Conservation (phyloP, 1,284 basidiomycete species). For the Pterulicium gracile region DNA sequence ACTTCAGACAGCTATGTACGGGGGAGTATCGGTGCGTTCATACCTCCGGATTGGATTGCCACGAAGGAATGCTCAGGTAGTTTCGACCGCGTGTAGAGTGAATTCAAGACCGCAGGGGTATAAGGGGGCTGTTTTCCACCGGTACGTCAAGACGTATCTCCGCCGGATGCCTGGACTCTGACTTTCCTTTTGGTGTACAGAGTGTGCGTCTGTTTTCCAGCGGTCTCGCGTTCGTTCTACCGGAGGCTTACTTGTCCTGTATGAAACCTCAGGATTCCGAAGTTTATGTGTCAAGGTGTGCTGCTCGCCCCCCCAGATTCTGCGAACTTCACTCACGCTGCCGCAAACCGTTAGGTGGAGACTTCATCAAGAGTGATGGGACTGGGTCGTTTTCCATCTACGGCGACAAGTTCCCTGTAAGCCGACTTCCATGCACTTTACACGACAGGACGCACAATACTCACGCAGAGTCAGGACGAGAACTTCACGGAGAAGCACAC, state of each 20-base stretch:
- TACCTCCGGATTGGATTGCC: background rate
- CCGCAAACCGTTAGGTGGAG: constrained; percentile 50
- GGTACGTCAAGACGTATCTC: constrained; percentile 42
- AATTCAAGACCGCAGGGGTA: constrained; percentile 84
- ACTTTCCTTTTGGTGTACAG: constrained; percentile 25
- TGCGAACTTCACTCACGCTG: background rate
- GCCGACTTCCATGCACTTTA: constrained; percentile 13
- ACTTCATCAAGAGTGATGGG: constrained; percentile 85
- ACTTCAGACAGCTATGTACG: constrained; percentile 94
- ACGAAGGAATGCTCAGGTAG: background rate
- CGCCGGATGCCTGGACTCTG: constrained; percentile 9
- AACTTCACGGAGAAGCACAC: constrained; percentile 90
- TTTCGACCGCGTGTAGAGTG: constrained; percentile 36
- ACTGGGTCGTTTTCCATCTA: constrained; percentile 94
- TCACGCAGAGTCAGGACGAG: constrained; percentile 58
- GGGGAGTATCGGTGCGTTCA: constrained; percentile 75
- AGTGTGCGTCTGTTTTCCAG: constrained; percentile 45
- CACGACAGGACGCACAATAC: background rate
- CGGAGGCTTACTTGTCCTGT: background rate
- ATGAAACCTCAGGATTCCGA: constrained; percentile 44
- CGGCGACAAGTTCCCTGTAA: constrained; percentile 81
- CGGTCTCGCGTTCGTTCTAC: constrained; percentile 6
- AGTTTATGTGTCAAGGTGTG: constrained; percentile 83
- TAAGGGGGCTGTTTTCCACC: constrained; percentile 84
- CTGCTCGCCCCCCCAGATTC: background rate